Conservation (phyloP, 257 asterid genomes). For the Nicotiana undulata region DNA sequence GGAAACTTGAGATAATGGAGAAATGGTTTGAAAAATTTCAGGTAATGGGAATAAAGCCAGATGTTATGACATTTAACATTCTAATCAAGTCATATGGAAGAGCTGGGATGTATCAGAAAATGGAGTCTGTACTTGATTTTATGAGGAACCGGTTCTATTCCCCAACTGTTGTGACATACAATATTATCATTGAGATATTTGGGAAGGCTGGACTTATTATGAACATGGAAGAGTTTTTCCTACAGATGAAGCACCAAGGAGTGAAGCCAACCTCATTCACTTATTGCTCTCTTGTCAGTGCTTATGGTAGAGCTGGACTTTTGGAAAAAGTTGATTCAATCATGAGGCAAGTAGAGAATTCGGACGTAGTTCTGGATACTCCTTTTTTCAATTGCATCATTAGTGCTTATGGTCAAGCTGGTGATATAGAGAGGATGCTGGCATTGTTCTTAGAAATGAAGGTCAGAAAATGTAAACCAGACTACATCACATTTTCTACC, state of each 20-base stretch:
- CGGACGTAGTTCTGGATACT: slow-evolving; percentile 75
- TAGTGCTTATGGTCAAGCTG: slow-evolving; percentile 68
- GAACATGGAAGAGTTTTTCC: slow-evolving; percentile 73
- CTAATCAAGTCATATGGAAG: slow-evolving; percentile 63
- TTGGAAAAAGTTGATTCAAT: slow-evolving; percentile 53
- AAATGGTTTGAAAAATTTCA: slow-evolving; percentile 84
- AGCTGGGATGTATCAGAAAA: slow-evolving; percentile 46
- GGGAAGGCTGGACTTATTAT: slow-evolving; percentile 62
- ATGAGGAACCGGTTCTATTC: slow-evolving; percentile 70
- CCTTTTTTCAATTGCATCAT: slow-evolving; percentile 69
- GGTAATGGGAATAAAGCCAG: slow-evolving; percentile 77
- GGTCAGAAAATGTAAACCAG: slow-evolving; percentile 62
- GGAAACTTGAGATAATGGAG: slow-evolving; percentile 68
- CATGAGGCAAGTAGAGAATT: slow-evolving; percentile 70
- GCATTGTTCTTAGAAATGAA: slow-evolving; percentile 60
- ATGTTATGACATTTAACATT: slow-evolving; percentile 62
- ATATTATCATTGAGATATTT: slow-evolving; percentile 60
- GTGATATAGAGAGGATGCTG: slow-evolving; percentile 61
- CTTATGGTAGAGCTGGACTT: slow-evolving; percentile 61
- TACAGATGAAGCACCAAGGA: slow-evolving; percentile 78
- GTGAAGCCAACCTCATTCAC: slow-evolving; percentile 81
- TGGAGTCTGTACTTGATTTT: slow-evolving; percentile 62
- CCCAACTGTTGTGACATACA: slow-evolving; percentile 70
- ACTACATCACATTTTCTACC: slow-evolving; percentile 56
- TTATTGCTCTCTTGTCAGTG: slow-evolving; percentile 64